Conservation (phyloP, 2,329 filamentous ascomycete species). For the Aureobasidium sp. region DNA sequence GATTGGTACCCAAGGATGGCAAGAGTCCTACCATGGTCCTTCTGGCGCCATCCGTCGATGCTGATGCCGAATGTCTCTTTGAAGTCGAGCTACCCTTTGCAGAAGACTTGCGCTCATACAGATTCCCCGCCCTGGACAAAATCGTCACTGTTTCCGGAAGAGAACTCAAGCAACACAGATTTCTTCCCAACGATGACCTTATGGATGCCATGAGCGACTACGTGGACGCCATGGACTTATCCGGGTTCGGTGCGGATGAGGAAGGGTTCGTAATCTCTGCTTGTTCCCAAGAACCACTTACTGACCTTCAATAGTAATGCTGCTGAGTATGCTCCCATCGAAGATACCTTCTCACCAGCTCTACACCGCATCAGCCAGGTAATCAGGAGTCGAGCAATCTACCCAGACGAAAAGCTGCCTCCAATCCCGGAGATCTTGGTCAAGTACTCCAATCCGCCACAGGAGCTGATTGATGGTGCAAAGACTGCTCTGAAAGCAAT, state of each 20-base stretch:
- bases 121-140: slow-evolving; percentile 81
- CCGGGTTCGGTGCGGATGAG: slow-evolving; percentile 61
- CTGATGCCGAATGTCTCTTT: slow-evolving; percentile 74
- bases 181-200: slow-evolving; percentile 69
- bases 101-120: slow-evolving; percentile 84
- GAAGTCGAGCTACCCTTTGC: slow-evolving; percentile 88
- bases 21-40: slow-evolving; percentile 70
- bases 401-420: slow-evolving; percentile 57
- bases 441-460: slow-evolving; percentile 64
- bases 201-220: slow-evolving; percentile 79
- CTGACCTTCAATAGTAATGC: slow-evolving; percentile 31
- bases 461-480: slow-evolving; percentile 54
- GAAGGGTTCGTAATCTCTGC: slow-evolving; percentile 50
- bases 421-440: slow-evolving; percentile 57
- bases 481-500: slow-evolving; percentile 54
- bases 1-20: slow-evolving; percentile 75
- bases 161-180: slow-evolving; percentile 69
- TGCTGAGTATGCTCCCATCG: slow-evolving; percentile 65
- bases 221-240: slow-evolving; percentile 87
- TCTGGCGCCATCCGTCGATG: slow-evolving; percentile 70
- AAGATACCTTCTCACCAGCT: slow-evolving; percentile 75
- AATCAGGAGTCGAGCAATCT: slow-evolving; percentile 70
- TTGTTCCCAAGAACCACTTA: neutral
- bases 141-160: slow-evolving; percentile 83
- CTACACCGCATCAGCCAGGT: slow-evolving; percentile 87